A percentile compares a stretch with the other conserved stretches of the same genome.
phyloP scores from a whole-genome alignment of 2,329 filamentous ascomycete genomes.

The Penicillium hordei region DNA sequence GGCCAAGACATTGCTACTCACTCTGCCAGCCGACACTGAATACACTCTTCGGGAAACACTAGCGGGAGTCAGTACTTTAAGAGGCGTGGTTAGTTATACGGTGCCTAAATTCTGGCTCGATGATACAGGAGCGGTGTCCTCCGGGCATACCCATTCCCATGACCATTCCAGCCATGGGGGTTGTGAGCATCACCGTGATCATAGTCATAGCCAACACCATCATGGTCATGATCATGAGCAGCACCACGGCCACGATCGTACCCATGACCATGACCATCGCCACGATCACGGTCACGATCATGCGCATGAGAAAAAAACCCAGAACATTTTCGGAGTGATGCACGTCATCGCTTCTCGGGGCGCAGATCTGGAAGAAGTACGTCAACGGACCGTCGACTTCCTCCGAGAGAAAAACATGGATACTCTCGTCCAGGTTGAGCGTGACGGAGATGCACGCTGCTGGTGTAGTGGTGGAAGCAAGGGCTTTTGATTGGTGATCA shows the following conservation, averaged over 20 bases:
- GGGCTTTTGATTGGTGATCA: constrained; percentile 14
- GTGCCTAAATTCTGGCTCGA: constrained; percentile 93
- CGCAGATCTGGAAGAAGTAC: constrained; percentile 77
- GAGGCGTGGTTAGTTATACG: constrained; percentile 81
- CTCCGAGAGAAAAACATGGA: constrained; percentile 72
- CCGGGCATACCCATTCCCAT: constrained; percentile 43
- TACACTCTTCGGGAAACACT: constrained; percentile 85
- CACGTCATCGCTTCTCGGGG: constrained; percentile 75
- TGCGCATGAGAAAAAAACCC: constrained; percentile 25
- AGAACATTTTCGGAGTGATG: constrained; percentile 72
- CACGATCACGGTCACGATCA: constrained; percentile 33
- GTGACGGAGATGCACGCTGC: constrained; percentile 70
- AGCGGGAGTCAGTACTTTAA: constrained; percentile 75
- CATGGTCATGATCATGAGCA: constrained; percentile 33
- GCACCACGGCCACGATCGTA: constrained; percentile 28
- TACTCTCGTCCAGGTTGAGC: constrained; percentile 82
- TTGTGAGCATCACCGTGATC: constrained; percentile 31
- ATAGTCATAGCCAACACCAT: constrained; percentile 32
- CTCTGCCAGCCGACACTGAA: constrained; percentile 79
- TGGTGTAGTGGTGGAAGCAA: constrained; percentile 59
- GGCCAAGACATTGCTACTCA: constrained; percentile 78
- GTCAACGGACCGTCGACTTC: constrained; percentile 72
- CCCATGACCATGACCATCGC: constrained; percentile 30
- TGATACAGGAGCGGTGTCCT: constrained; percentile 54
- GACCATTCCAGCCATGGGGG: constrained; percentile 28